These are phyloP conservation scores for Leucoagaricus sp. DNA, from an alignment of 1,284 basidiomycete species.

Conservation along the genomic window DNA sequence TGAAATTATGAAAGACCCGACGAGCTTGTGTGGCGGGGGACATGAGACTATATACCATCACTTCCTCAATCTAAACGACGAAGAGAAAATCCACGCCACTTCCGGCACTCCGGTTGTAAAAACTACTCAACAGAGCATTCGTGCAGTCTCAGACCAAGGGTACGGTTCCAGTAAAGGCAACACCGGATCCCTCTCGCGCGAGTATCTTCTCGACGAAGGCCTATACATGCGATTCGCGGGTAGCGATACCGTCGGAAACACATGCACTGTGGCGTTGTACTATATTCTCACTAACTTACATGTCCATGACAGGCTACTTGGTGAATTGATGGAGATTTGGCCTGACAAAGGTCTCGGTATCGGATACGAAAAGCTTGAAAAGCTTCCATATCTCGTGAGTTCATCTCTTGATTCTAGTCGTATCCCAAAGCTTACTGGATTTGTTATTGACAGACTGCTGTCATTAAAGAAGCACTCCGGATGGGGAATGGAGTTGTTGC, in stretches of 20 bases:
- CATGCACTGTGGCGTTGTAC: slow-evolving; percentile 37
- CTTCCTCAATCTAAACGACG: slow-evolving; percentile 33
- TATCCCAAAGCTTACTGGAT: not conserved
- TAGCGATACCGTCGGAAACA: slow-evolving; percentile 41
- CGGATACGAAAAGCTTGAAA: slow-evolving; percentile 32
- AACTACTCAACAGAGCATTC: too few species aligned
- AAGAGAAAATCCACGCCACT: slow-evolving; percentile 18
- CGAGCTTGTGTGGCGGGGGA: slow-evolving; percentile 22
- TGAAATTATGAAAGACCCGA: slow-evolving; percentile 31
- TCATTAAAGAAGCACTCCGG: slow-evolving; percentile 35
- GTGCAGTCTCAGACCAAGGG: not conserved
- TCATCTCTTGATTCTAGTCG: not conserved
- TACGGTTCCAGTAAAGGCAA: not conserved
- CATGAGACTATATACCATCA: slow-evolving; percentile 37
- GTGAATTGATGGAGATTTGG: slow-evolving; percentile 31
- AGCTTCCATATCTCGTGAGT: slow-evolving; percentile 34
- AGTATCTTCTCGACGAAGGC: slow-evolving; percentile 40
- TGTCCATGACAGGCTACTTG: slow-evolving; percentile 24
- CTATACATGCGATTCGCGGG: slow-evolving; percentile 38
- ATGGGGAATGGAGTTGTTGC: slow-evolving; percentile 34
- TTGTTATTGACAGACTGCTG: slow-evolving; percentile 26
- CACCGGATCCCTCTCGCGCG: slow-evolving; percentile 28
- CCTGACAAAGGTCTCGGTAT: slow-evolving; percentile 29
- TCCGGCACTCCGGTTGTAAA: not conserved
- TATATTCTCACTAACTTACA: slow-evolving; percentile 28